phyloP scores from a whole-genome alignment of 1,139 yeast species.

The Meyerozyma guilliermondii region DNA sequence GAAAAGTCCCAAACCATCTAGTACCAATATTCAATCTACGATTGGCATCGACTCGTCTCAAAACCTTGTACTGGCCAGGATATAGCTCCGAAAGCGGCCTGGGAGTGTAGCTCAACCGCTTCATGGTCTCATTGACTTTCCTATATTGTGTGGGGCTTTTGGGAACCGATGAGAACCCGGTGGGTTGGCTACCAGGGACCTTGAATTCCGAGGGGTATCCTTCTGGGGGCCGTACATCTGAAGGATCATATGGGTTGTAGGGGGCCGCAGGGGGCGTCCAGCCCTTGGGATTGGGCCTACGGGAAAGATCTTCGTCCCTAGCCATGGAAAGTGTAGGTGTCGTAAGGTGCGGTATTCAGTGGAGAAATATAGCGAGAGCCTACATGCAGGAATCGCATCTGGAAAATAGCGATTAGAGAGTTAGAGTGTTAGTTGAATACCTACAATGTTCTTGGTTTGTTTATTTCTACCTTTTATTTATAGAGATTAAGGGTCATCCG shows the following conservation, averaged over 20 bases:
- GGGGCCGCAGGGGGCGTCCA: conserved; percentile 84
- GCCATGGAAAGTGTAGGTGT: conserved; percentile 1
- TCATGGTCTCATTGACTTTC: conserved; percentile 69
- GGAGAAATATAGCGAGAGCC: background rate
- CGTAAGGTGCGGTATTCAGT: background rate
- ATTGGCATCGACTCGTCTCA: conserved; percentile 55
- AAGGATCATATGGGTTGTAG: conserved; percentile 79
- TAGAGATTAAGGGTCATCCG: too few species aligned
- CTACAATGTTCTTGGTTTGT: too few species aligned
- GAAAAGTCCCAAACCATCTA: conserved; percentile 43
- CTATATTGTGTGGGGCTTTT: conserved; percentile 65
- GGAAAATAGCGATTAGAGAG: too few species aligned
- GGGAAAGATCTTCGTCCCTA: conserved; percentile 21
- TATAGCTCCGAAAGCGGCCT: conserved; percentile 69
- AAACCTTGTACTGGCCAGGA: conserved; percentile 75
- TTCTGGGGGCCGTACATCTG: conserved; percentile 70
- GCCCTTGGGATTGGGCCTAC: conserved; percentile 77
- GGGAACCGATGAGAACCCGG: conserved; percentile 59
- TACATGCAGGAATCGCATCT: too few species aligned
- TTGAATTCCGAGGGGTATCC: conserved; percentile 81
- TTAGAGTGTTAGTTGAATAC: too few species aligned
- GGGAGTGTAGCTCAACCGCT: conserved; percentile 69
- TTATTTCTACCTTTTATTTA: too few species aligned
- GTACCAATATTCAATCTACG: conserved; percentile 54
- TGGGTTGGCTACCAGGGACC: conserved; percentile 49